Evolutionary conservation across 306 rosid genomes (phyloP).

Genomic region (Senna siamea): DNA sequence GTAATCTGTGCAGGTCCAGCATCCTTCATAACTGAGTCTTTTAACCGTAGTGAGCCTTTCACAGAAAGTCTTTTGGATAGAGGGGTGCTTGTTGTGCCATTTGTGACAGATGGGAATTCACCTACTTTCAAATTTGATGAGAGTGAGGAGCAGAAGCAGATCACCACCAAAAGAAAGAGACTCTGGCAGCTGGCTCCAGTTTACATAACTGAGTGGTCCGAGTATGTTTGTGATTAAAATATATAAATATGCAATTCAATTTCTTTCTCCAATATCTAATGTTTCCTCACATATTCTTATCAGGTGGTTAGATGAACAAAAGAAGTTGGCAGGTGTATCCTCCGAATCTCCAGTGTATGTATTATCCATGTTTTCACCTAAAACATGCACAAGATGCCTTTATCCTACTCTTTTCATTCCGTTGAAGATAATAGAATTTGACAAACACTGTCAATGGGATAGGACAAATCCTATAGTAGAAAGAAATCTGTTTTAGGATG

Average conservation of each 20-base stretch:
- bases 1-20: slow-evolving; percentile 91
- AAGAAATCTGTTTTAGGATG: slow-evolving; percentile 5
- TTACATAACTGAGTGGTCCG: slow-evolving; percentile 64
- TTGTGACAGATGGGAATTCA: slow-evolving; percentile 67
- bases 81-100: slow-evolving; percentile 88
- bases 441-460: neutral
- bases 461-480: neutral
- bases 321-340: slow-evolving; percentile 78
- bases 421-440: slow-evolving; percentile 14
- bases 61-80: slow-evolving; percentile 78
- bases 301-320: slow-evolving; percentile 94
- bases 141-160: slow-evolving; percentile 56
- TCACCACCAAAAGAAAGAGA: slow-evolving; percentile 64
- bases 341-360: slow-evolving; percentile 95
- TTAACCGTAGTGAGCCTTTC: slow-evolving; percentile 72
- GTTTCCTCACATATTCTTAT: slow-evolving; percentile 15
- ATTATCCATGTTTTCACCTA: slow-evolving; percentile 19
- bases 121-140: slow-evolving; percentile 68
- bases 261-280: neutral
- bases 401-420: too few relatives aligned
- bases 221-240: slow-evolving; percentile 53
- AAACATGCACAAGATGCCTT: neutral
- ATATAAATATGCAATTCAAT: slow-evolving; percentile 3
- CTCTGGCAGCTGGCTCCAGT: slow-evolving; percentile 88
- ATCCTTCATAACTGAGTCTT: slow-evolving; percentile 66